Evolutionary conservation across 1,139 yeast species (phyloP).

Genomic region (Lipomyces yarrowii): DNA sequence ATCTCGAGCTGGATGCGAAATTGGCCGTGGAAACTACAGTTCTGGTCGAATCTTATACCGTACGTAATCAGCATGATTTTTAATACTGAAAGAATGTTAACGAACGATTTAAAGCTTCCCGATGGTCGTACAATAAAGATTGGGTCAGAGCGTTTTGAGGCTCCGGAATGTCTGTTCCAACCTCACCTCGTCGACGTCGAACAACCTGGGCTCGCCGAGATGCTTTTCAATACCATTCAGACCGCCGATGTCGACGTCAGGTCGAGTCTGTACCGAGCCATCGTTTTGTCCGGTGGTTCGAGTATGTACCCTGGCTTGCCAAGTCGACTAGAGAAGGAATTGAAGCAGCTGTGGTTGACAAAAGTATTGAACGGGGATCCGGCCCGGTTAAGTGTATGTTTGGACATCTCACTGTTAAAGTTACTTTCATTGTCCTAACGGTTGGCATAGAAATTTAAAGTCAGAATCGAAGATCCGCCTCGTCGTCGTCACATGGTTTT

Average conservation of each 20-base stretch:
- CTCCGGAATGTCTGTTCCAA: slow-evolving; percentile 97
- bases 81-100: not conserved
- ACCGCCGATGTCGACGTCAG: slow-evolving; percentile 93
- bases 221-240: slow-evolving; percentile 88
- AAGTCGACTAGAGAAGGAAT: slow-evolving; percentile 89
- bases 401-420: no score
- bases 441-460: slow-evolving; percentile 66
- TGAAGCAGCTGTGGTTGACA: slow-evolving; percentile 94
- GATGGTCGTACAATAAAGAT: slow-evolving; percentile 94
- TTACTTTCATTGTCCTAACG: not conserved
- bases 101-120: slow-evolving; percentile 62
- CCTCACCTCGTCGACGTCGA: slow-evolving; percentile 96
- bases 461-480: slow-evolving; percentile 97
- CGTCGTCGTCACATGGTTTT: slow-evolving; percentile 99
- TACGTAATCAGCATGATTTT: not conserved
- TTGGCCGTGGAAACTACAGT: slow-evolving; percentile 93
- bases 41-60: slow-evolving; percentile 73
- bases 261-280: slow-evolving; percentile 83
- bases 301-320: slow-evolving; percentile 99
- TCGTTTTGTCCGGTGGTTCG: slow-evolving; percentile 95
- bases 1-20: slow-evolving; percentile 83
- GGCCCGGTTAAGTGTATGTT: slow-evolving; percentile 59
- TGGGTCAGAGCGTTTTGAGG: slow-evolving; percentile 95
- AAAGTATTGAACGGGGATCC: slow-evolving; percentile 87
- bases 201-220: slow-evolving; percentile 96